Conservation (phyloP, 2,329 filamentous ascomycete species). For the Talaromyces marneffei region DNA sequence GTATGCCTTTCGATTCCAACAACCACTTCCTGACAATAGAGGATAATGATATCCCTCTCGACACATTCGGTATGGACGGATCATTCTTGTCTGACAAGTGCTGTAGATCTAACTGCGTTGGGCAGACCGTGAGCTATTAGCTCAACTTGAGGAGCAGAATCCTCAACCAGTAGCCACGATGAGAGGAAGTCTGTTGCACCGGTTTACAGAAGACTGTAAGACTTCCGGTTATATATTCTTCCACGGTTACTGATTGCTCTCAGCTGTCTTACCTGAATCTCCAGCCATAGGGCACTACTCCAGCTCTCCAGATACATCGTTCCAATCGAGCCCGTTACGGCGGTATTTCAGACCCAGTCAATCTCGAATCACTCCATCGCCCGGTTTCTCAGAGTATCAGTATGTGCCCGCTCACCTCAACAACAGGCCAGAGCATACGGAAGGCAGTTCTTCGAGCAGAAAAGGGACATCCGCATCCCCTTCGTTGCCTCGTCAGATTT, state of each 20-base stretch:
- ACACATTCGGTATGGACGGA: slow-evolving; percentile 45
- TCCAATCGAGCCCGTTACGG: slow-evolving; percentile 29
- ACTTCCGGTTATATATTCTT: not conserved
- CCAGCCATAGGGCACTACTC: slow-evolving; percentile 21
- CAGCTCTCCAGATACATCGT: slow-evolving; percentile 24
- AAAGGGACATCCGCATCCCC: not conserved
- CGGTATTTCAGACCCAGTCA: slow-evolving; percentile 20
- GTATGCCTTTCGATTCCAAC: not conserved
- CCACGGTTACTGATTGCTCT: not conserved
- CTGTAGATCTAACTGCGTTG: not conserved
- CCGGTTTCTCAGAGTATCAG: slow-evolving; percentile 4
- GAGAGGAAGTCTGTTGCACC: not conserved
- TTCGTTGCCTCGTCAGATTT: slow-evolving; percentile 20
- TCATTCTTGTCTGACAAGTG: not conserved
- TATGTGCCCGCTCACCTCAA: slow-evolving; percentile 10
- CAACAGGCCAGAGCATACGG: not conserved
- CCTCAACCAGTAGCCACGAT: not conserved
- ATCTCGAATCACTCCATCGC: not conserved
- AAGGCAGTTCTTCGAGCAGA: not conserved
- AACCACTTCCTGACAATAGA: slow-evolving; percentile 15
- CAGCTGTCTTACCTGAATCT: slow-evolving; percentile 10
- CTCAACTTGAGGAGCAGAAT: slow-evolving; percentile 23
- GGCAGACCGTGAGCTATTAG: slow-evolving; percentile 35
- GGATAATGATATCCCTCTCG: slow-evolving; percentile 33
- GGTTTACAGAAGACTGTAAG: slow-evolving; percentile 2